Evolutionary conservation across 495 filamentous ascomycete species (phyloP), one percentile per base, ranked within the genome.

Genomic region (Lasiosphaeris hirsuta): DNA sequence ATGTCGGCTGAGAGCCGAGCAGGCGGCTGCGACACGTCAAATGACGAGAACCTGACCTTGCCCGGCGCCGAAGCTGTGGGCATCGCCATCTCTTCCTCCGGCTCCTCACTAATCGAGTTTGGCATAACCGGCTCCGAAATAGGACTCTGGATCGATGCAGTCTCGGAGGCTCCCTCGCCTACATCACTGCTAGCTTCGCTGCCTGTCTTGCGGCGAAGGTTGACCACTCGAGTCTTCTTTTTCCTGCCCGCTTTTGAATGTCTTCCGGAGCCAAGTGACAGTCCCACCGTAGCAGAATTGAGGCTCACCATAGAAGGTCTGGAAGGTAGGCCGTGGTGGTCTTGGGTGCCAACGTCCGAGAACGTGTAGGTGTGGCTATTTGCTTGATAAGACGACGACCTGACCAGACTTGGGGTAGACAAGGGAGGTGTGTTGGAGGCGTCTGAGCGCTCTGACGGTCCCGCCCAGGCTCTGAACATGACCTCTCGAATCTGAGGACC

Each of bases 141-240:
- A 47, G 79, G 75, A 5, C 68, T 63, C 35, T 61, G 57, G 6
- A 67, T 54, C 18, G 68, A 77, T 33, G 62, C 61, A 5, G 70
- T 66, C 46, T 77, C 76, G 15, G 74, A 73, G 10, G 59, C 43
- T 15, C 45, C 60, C 15, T 79, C 77, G 30, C 72, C 75, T 18
- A 57, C 57, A 36, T 81, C 78, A 48, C 75, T 80, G 44, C 60
- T 63, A 38, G 78, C 81, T 59, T 84, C 79, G n/a, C 78, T 76
- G 36, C 82, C 79, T 40, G 80, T 71, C 66, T 80, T 84, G 39
- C 81, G 79, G 6, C 92, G 87, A 42, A 98, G 73, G 68, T 97
- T 92, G 56, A 98, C 90, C 33, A 98, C 89, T n/a, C 94, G 83
- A 58, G 84, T 92, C 81, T 96, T 97, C 70, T 90, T 88, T 68